A percentile compares a stretch with the other conserved stretches of the same genome.
phyloP scores from a whole-genome alignment of 768 basidiomycete genomes.

The Hypholoma fasciculare region DNA sequence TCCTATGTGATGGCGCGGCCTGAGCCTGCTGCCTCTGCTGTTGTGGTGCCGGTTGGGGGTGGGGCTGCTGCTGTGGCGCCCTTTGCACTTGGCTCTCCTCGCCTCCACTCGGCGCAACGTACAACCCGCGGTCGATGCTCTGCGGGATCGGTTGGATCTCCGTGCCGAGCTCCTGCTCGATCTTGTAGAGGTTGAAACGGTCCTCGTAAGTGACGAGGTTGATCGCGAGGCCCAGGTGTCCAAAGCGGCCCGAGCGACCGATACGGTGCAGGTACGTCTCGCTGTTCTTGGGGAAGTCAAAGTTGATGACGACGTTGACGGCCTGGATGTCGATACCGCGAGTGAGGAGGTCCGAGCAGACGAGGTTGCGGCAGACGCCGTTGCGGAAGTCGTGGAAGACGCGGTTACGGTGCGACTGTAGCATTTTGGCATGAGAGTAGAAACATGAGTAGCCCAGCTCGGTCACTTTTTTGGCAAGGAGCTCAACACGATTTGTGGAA shows the following conservation, averaged over 20 bases:
- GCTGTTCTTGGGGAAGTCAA: conserved; percentile 98
- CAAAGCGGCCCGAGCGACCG: conserved; percentile 96
- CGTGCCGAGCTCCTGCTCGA: conserved; percentile 97
- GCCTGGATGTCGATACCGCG: conserved; percentile 99
- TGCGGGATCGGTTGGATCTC: conserved; percentile 97
- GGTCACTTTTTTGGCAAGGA: conserved; percentile 98
- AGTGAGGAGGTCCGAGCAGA: conserved; percentile 96
- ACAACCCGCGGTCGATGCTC: conserved; percentile 86
- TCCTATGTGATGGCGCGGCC: conserved; percentile 18
- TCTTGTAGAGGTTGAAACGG: conserved; percentile 94
- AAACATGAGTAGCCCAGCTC: conserved; percentile 99
- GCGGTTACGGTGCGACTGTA: conserved; percentile 97
- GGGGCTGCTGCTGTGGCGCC: conserved; percentile 31
- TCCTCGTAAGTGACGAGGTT: conserved; percentile 99
- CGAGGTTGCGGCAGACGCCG: conserved; percentile 97
- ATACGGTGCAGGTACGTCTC: conserved; percentile 99
- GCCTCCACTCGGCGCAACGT: conserved; percentile 76
- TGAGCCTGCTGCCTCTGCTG: conserved; percentile 23
- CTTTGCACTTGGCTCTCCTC: conserved; percentile 44
- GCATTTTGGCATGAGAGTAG: conserved; percentile 99
- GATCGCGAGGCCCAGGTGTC: conserved; percentile 95
- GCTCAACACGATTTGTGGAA: conserved; percentile 99
- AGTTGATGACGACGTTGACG: conserved; percentile 99
- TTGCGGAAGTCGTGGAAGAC: conserved; percentile 99
- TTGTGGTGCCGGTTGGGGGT: conserved; percentile 23